Base-by-base conservation (phyloP, 768 basidiomycete species). In the Sporobolomyces roseus region DNA sequence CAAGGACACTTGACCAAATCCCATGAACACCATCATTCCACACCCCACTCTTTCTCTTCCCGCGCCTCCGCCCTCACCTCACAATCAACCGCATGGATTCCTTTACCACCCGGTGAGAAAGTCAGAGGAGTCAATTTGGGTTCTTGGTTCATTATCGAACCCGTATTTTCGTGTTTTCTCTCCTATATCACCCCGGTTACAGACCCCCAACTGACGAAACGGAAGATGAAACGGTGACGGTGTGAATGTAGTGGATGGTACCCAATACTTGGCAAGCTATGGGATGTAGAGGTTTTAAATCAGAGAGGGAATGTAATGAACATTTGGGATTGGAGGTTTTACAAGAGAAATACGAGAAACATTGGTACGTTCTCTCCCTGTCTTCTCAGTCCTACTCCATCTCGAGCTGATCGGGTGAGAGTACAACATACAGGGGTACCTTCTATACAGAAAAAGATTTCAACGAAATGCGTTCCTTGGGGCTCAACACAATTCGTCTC, bases 91-190 rank as follows among this genome's bases (percentile, higher is more conserved):
- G 52, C 52, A 4, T 4, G 16, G 35, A 8, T 54, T 23, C 6
- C 8, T 46, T 33, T 38, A 4, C 62, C 54, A 54, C 66, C 61
- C 7, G 66, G 62, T 14, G 55, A 62, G 3, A 63, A 63, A 32
- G 61, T 68, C 3, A 25, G 66, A 4, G 66, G 54, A 4, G 66
- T 68, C 7, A 62, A 62, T 35, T 38, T 68, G 25, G 66, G 66
- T 1, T 23, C 21, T 2, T 27, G 46, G 36, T 68, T 68, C 48
- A 23, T 68, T 13, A 43, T 63, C 33, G 66, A 63, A 49, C 66
- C 61, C 35, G 36, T 27, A 8, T 30, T 23, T 25, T 45, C 35
- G 36, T 27, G 14, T 30, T 23, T 25, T 45, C 16, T 13, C 23
- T 45, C 30, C 41, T 23, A 30, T 8, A 2, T 2, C n/a, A 46